Evolutionary conservation across 1,284 basidiomycete species (phyloP), one percentile per base, ranked within the genome.

Genomic region (Tetrapyrgos nigripes): DNA sequence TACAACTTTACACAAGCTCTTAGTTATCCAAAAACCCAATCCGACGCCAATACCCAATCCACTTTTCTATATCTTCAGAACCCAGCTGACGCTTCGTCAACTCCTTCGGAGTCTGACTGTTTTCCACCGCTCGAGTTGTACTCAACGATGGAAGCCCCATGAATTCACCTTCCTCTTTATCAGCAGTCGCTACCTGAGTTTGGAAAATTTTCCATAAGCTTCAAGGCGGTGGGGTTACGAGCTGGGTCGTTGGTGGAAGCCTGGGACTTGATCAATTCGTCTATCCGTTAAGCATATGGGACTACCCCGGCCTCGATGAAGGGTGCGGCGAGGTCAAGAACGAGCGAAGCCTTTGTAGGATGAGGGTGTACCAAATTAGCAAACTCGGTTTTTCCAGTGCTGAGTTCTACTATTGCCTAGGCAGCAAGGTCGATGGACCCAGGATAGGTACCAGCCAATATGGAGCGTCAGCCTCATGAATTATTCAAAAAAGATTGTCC

Each of bases 291-390:
- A 1, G 31, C n/a, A 40, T 65, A 67, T 3, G 64, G 62, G 13
- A 73, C 43, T 27, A 70, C 27, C 23, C 56, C 33, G 13, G 56
- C 55, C 19, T 53, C 51, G 43, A 58, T 33, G 13, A 65, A 21
- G 1, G 59, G 57, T 3, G 63, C 61, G 8, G 58, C 47, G 24
- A 71, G 57, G 4, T 57, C 35, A 14, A 53, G 50, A 46, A 75
- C 67, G 23, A 72, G 13, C 1, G 55, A 50, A 2, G 23, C 71
- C 51, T 52, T 17, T 6, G 60, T 44, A 2, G 66, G 66, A 1
- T 61, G 61, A 1, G 70, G 69, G 54, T 73, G 68, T 17, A 73
- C 66, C 23, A 74, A 8, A 43, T 73, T 73, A 6, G 69, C 47
- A 5, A 61, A 60, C 1, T 65, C 63, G 9, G 35, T 48, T 43